Base-by-base conservation (phyloP, 225 moss, liverwort and hornwort species). In the Takakia lepidozioides region DNA sequence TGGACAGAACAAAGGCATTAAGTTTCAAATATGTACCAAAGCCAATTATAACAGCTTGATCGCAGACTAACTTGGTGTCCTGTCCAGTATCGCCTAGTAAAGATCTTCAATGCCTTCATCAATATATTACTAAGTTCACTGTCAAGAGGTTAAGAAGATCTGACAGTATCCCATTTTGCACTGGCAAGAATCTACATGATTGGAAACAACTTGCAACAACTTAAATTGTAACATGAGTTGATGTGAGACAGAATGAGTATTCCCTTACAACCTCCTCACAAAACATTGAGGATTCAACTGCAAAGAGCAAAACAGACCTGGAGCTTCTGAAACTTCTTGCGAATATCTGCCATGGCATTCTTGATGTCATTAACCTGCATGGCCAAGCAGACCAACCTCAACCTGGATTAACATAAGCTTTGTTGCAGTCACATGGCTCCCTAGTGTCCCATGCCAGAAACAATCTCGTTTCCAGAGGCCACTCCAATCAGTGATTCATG, bases 321-420 rank as follows among this genome's bases (percentile, higher is more conserved):
- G 65, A 78, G 25, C 56, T 63, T 73, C 14, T 78, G 69, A 49
- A 78, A 78, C 65, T 52, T 63, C 78, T 66, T 73, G 43, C 73
- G 41, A 46, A 78, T 78, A 51, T 78, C 73, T 11, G 62, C 52
- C 73, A 78, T 66, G 14, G 62, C 61, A 39, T 43, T 59, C 55
- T 78, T 78, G 65, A 78, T 36, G 52, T 73, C 73, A 59, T 69
- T 78, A 52, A 73, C 69, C 73, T 78, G 43, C 43, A 51, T 23
- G 29, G 32, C 7, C 43, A 1, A 57, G 43, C 45, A 19, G 4
- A 10, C 16, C 18, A 19, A 46, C 8, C 10, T 19, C 21, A 18
- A 8, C 42, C 42, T 19, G 19, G 19, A 43, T 15, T 5, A 4
- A 43, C 16, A 18, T 19, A 43, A 40, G 15, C n/a, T 3, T 4